Percentiles rank a stretch among this genome's conserved stretches.
Evolutionary conservation across 2,329 filamentous ascomycete genomes (phyloP).

Genomic region (Penicillium polonicum): DNA sequence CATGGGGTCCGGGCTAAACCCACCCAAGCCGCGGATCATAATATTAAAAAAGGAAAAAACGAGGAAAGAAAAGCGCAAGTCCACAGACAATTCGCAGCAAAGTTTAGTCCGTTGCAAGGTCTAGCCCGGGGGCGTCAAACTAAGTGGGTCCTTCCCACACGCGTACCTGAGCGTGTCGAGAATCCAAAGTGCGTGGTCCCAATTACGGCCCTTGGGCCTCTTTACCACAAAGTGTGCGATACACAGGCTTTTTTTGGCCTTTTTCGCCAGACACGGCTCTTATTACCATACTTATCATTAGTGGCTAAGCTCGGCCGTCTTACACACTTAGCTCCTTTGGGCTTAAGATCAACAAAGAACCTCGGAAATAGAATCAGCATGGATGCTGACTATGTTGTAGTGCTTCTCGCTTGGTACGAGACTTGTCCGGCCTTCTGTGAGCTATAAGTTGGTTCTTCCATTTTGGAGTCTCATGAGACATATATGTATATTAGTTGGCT

Average conservation of each 20-base stretch:
- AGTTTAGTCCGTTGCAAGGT: constrained; percentile 25
- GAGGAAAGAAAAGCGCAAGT: background rate
- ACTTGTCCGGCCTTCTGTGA: background rate
- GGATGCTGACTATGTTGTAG: background rate
- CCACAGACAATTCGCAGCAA: constrained; percentile 4
- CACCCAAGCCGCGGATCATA: constrained; percentile 4
- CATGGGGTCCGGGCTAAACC: background rate
- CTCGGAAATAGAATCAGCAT: constrained; percentile 9
- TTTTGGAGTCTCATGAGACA: background rate
- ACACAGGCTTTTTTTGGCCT: constrained; percentile 1
- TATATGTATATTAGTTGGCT: background rate
- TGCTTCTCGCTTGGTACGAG: background rate
- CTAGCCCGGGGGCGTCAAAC: constrained; percentile 27
- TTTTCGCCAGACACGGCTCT: constrained; percentile 11
- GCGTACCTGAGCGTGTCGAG: constrained; percentile 14
- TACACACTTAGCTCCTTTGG: constrained; percentile 9
- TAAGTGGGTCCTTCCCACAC: constrained; percentile 11
- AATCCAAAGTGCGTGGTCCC: constrained; percentile 13
- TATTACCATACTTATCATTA: constrained; percentile 1
- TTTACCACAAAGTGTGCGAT: background rate
- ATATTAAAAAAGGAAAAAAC: background rate
- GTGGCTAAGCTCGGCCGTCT: constrained; percentile 1
- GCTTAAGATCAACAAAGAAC: constrained; percentile 16
- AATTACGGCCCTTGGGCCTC: background rate
- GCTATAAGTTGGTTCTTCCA: background rate